Conservation (phyloP, 2,329 filamentous ascomycete species). For the Exophiala calicioides region DNA sequence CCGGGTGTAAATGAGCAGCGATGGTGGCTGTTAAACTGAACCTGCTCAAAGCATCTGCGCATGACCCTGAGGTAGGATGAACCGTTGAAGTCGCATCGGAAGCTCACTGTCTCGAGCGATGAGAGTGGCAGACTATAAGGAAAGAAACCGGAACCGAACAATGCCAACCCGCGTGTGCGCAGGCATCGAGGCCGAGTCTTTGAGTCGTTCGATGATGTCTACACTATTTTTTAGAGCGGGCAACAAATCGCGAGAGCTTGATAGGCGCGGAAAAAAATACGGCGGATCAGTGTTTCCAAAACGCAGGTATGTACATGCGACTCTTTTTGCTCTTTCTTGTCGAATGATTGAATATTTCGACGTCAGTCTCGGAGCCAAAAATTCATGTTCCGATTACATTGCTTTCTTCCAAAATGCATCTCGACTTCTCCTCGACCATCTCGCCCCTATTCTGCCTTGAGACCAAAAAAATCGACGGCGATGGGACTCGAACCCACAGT, state of each 20-base stretch:
- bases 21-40: conserved; percentile 20
- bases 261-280: background rate
- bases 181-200: background rate
- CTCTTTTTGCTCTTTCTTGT: no score
- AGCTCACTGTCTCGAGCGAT: conserved; percentile 1
- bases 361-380: no score
- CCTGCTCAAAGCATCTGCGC: conserved; percentile 26
- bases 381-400: no score
- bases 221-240: background rate
- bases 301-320: no score
- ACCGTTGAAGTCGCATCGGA: conserved; percentile 1
- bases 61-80: conserved; percentile 23
- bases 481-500: conserved; percentile 35
- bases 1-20: background rate
- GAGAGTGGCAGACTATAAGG: conserved; percentile 1
- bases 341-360: no score
- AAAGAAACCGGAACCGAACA: background rate
- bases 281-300: background rate
- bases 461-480: conserved; percentile 15
- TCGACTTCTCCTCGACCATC: conserved; percentile 7
- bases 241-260: background rate
- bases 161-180: background rate
- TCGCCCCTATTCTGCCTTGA: background rate
- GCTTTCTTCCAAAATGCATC: no score
- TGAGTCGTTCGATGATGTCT: background rate